Evolutionary conservation across 2,329 filamentous ascomycete genomes (phyloP), one percentile per base, ranked within the genome.

Genomic region (Botrytis squamosa): DNA sequence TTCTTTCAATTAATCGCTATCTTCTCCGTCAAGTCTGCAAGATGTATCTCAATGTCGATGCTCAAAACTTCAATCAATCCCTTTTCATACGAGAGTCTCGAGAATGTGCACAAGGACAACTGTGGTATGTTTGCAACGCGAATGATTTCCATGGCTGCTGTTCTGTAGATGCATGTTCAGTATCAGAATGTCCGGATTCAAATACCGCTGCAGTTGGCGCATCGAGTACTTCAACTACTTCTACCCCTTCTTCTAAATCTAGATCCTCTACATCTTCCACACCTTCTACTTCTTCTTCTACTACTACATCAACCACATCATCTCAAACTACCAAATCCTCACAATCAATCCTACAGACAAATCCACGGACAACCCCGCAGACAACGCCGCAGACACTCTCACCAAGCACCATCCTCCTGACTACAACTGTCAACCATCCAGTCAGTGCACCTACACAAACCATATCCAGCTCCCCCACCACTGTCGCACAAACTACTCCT

Each of bases 111-210:
- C 14, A 22, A 7, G 71, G 71, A 29, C 64, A 73, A 38, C 33
- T 12, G 20, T 73, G 71, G 71, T 73, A 69, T 69, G 64, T 69
- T 7, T 73, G 71, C 64, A 38, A 2, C 14, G 64, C 42, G 7
- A 73, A 60, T 25, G 2, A 36, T 57, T 73, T 73, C 40, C 14
- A 22, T 12, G 71, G 71, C 20, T 73, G 71, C 52, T 73, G 71
- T 73, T 73, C 71, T 12, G 71, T 73, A 68, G 33, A 73, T 33
- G 71, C 71, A 52, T 73, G 71, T 62, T n/a, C 52, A 18, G 40
- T 69, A 20, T n/a, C 46, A 36, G n/a, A 33, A 52, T 73, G 71
- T 36, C 71, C 71, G 18, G 71, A 73, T 62, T 29, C 57, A 38
- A 62, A 57, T 25, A 73, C 42, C 14, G 55, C 64, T 62, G 71